Evolutionary conservation across 1,139 yeast species (phyloP).

Genomic region (Candida glucosophila): DNA sequence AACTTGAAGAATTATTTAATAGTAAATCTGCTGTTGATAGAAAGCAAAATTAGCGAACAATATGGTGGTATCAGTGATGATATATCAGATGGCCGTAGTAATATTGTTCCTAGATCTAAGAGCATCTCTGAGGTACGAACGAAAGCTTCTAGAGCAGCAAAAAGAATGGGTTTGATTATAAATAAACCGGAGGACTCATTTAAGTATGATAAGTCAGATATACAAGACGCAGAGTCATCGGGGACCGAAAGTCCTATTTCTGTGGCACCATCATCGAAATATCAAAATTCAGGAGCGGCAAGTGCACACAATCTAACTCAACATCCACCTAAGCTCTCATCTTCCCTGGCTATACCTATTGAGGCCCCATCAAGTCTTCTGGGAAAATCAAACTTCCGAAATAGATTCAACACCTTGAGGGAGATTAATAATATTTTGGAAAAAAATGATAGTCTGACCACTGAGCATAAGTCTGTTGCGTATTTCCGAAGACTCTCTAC

Average conservation of each 20-base stretch:
- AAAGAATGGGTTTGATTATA: slow-evolving; percentile 62
- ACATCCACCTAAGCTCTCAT: too few species aligned
- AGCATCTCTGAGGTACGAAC: slow-evolving; percentile 52
- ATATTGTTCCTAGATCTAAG: slow-evolving; percentile 31
- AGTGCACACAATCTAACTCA: too few species aligned
- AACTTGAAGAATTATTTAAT: slow-evolving; percentile 38
- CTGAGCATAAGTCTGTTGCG: slow-evolving; percentile 51
- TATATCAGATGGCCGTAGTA: slow-evolving; percentile 5
- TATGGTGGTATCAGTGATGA: slow-evolving; percentile 4
- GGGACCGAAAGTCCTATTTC: too few species aligned
- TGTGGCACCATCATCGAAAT: too few species aligned
- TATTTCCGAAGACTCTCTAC: slow-evolving; percentile 67
- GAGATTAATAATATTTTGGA: slow-evolving; percentile 34
- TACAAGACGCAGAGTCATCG: too few species aligned
- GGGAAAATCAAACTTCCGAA: too few species aligned
- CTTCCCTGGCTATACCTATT: too few species aligned
- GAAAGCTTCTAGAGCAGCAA: slow-evolving; percentile 51
- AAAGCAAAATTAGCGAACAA: slow-evolving; percentile 14
- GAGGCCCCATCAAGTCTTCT: too few species aligned
- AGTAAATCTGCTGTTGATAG: slow-evolving; percentile 19
- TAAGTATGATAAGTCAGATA: too few species aligned
- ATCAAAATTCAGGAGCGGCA: too few species aligned
- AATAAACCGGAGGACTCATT: slow-evolving; percentile 32
- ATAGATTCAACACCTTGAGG: slow-evolving; percentile 31
- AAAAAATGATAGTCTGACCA: slow-evolving; percentile 30